These are phyloP conservation scores for Diversispora epigaea DNA, from an alignment of 192 early-diverging fungal genomes.

Conservation along the genomic window DNA sequence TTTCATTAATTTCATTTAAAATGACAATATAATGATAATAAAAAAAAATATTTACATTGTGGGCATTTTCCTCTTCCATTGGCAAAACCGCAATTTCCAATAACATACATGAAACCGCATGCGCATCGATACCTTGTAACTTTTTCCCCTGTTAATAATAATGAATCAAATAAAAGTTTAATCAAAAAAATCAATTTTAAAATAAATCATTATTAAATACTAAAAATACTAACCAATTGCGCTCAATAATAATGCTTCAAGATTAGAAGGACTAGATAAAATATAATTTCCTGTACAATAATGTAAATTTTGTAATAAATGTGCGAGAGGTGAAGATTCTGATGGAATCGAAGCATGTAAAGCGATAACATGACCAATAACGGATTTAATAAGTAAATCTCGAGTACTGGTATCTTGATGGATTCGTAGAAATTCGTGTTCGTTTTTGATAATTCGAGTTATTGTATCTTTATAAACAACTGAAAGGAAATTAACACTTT, in stretches of 20 bases:
- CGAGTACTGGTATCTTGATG: not conserved
- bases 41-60: not conserved
- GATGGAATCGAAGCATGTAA: constrained; percentile 22
- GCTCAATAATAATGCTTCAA: constrained; percentile 5
- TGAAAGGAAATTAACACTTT: not conserved
- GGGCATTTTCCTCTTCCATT: not conserved
- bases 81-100: not conserved
- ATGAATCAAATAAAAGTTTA: not conserved
- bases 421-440: not conserved
- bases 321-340: constrained; percentile 15
- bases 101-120: constrained; percentile 22
- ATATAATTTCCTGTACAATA: not conserved
- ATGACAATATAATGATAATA: not conserved
- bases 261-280: constrained; percentile 9
- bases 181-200: not conserved
- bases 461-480: not conserved
- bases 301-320: constrained; percentile 23
- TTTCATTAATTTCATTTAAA: not conserved
- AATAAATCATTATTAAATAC: not conserved
- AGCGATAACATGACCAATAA: constrained; percentile 16
- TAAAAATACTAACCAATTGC: constrained; percentile 17
- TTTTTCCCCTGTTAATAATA: not conserved
- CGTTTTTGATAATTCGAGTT: not conserved
- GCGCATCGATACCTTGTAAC: constrained; percentile 8
- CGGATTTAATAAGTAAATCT: constrained; percentile 29